Evolutionary conservation across 2,329 filamentous ascomycete species (phyloP), one percentile per base, ranked within the genome.

Genomic region (Nothophaeocryptopus gaeumannii): DNA sequence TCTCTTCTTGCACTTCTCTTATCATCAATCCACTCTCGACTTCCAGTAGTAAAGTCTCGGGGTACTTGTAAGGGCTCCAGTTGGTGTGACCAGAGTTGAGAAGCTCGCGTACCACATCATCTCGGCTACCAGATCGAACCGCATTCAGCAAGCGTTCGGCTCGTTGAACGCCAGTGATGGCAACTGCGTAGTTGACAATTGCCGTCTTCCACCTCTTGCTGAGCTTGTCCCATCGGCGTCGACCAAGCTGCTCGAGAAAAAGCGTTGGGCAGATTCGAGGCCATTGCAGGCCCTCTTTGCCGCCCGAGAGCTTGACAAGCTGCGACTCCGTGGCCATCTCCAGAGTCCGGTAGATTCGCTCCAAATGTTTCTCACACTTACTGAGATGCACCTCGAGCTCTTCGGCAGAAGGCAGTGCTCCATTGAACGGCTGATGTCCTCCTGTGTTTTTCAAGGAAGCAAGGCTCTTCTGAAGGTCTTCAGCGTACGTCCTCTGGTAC

Each of bases 11-110:
- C 2, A 79, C 77, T 0, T 74, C 69, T 0, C 85, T 77, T 45
- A 88, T 81, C 26, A 84, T 70, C 2, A 88, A 65, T 50, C 85
- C 76, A 0, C 77, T 73, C 44, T 88, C 85, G 11, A 88, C 77
- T 54, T 88, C 84, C 0, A 89, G 66, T 0, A 88, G 69, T 0
- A 88, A 63, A 79, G 83, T 86, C 58, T 88, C 84, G 0, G 81
- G 73, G 30, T 76, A 64, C 0, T 79, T 66, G 0, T 63, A n/a
- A 0, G 81, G 77, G 2, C 71, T 60, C 83, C 83, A 86, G 29
- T 82, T 73, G 0, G 59, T 61, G 58, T 86, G 83, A 0, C 79
- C 81, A 0, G 32, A 1, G 16, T 78, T 80, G 0, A 47, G 50
- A 10, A 64, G 56, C 51, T 84, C 80, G 3, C 78, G 74, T 1